phyloP scores from a whole-genome alignment of 2,329 filamentous ascomycete species.

The Claviceps sp. region DNA sequence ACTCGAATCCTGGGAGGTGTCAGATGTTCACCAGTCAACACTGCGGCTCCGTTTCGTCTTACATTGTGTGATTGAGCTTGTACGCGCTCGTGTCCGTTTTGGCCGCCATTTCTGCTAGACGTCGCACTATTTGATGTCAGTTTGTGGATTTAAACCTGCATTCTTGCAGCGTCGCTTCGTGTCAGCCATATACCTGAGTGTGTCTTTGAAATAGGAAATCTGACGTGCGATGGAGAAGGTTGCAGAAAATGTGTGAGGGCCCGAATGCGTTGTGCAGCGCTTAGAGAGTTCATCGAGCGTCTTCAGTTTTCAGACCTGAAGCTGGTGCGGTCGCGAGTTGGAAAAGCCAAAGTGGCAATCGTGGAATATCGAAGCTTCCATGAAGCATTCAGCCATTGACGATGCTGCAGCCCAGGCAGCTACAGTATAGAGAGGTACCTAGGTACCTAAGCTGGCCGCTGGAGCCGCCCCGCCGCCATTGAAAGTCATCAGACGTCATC shows the following conservation, averaged over 20 bases:
- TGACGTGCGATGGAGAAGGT: conserved; percentile 5
- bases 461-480: neutral
- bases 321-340: neutral
- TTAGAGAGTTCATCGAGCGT: conserved; percentile 13
- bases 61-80: conserved; percentile 85
- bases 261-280: conserved; percentile 14
- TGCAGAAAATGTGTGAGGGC: conserved; percentile 11
- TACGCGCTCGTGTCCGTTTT: conserved; percentile 65
- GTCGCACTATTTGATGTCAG: conserved; percentile 1
- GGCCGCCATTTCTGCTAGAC: conserved; percentile 38
- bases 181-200: neutral
- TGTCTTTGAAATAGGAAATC: neutral
- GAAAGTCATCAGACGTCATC: neutral
- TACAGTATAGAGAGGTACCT: too few species aligned
- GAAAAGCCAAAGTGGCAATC: too few species aligned
- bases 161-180: neutral
- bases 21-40: conserved; percentile 5
- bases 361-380: too few species aligned
- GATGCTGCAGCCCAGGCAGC: too few species aligned
- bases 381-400: too few species aligned
- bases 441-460: neutral
- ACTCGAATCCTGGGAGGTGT: conserved; percentile 59
- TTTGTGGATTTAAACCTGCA: neutral
- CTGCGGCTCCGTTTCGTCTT: conserved; percentile 13
- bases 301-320: neutral